These are phyloP conservation scores for Candida andamanensis DNA, from an alignment of 805 yeast species.

Conservation along the genomic window DNA sequence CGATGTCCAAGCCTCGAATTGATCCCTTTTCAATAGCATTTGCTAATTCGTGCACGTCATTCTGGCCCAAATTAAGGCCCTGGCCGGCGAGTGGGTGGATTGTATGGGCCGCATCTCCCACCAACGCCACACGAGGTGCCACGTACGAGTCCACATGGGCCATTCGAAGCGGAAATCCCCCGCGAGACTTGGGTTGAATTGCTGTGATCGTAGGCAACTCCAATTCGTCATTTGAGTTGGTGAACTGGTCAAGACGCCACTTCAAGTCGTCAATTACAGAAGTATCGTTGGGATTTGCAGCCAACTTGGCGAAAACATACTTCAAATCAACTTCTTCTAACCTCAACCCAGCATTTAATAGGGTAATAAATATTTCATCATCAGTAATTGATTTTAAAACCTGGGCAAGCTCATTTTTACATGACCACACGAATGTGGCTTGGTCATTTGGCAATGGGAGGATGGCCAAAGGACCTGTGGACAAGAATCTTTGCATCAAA, in stretches of 20 bases:
- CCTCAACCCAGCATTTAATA: slow-evolving; percentile 85
- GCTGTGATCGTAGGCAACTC: slow-evolving; percentile 64
- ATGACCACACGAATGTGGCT: slow-evolving; percentile 94
- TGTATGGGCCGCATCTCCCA: slow-evolving; percentile 98
- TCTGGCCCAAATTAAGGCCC: slow-evolving; percentile 96
- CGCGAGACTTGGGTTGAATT: slow-evolving; percentile 63
- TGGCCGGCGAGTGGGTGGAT: slow-evolving; percentile 98
- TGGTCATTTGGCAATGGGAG: slow-evolving; percentile 81
- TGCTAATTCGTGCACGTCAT: slow-evolving; percentile 73
- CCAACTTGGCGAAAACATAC: slow-evolving; percentile 49
- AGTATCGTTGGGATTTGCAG: slow-evolving; percentile 36
- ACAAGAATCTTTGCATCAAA: slow-evolving; percentile 93
- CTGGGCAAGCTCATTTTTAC: slow-evolving; percentile 68
- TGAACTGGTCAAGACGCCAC: slow-evolving; percentile 46
- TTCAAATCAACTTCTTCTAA: slow-evolving; percentile 71
- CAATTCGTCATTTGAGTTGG: slow-evolving; percentile 31
- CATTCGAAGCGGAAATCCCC: slow-evolving; percentile 81
- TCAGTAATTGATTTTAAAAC: slow-evolving; percentile 55
- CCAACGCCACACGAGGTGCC: slow-evolving; percentile 79
- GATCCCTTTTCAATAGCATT: slow-evolving; percentile 65
- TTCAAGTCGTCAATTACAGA: slow-evolving; percentile 61
- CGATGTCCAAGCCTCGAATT: slow-evolving; percentile 82
- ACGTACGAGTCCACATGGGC: slow-evolving; percentile 90
- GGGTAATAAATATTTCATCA: slow-evolving; percentile 50
- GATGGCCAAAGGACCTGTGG: slow-evolving; percentile 89